Conservation (phyloP, 176 grass and related monocot species). For the Triticum timopheevii region DNA sequence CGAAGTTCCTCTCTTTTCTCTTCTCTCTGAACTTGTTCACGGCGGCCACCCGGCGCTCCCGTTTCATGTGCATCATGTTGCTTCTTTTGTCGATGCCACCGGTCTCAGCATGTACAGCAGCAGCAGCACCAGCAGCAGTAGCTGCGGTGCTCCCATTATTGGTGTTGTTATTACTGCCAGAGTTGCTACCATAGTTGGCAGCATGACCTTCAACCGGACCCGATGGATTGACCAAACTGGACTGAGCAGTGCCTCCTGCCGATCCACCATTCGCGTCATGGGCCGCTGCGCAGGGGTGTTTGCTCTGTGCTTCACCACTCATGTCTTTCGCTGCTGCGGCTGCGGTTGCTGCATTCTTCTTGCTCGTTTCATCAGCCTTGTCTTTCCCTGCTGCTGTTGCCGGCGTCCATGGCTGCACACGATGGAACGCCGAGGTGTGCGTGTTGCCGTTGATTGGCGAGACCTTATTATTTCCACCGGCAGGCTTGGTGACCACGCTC, state of each 20-base stretch:
- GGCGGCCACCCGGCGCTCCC: slow-evolving; percentile 47
- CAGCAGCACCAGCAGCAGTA: background rate
- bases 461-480: slow-evolving; percentile 38
- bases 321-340: background rate
- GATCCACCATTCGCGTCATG: slow-evolving; percentile 40
- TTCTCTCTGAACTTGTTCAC: slow-evolving; percentile 74
- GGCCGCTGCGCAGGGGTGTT: slow-evolving; percentile 42
- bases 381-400: slow-evolving; percentile 37
- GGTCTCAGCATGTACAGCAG: slow-evolving; percentile 43
- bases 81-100: slow-evolving; percentile 37
- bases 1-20: slow-evolving; percentile 75
- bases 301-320: slow-evolving; percentile 46
- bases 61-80: slow-evolving; percentile 48
- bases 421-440: slow-evolving; percentile 72
- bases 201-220: slow-evolving; percentile 61
- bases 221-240: slow-evolving; percentile 40
- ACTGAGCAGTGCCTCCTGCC: slow-evolving; percentile 20
- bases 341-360: slow-evolving; percentile 13
- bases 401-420: slow-evolving; percentile 43
- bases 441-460: slow-evolving; percentile 50
- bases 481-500: slow-evolving; percentile 55
- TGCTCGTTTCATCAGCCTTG: slow-evolving; percentile 20
- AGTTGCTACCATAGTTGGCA: slow-evolving; percentile 70
- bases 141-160: slow-evolving; percentile 54
- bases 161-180: slow-evolving; percentile 72